Percentiles rank a stretch among this genome's conserved stretches.
phyloP scores from a whole-genome alignment of 306 rosid genomes.

The Lathyrus sativus region DNA sequence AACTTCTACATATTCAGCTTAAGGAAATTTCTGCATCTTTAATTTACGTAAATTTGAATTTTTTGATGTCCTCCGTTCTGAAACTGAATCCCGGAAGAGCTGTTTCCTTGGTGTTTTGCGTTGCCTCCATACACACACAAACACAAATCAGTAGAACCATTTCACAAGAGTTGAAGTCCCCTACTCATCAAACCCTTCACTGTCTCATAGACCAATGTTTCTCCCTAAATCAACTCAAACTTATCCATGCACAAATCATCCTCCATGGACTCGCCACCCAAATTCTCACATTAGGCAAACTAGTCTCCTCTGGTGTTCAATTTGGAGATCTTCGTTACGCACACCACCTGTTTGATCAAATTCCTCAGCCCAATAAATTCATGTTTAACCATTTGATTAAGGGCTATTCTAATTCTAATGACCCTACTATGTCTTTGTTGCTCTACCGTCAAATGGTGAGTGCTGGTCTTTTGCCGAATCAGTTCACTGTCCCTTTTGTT shows the following conservation, averaged over 20 bases:
- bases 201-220: constrained; percentile 53
- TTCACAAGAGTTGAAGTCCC: constrained; percentile 48
- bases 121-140: constrained; percentile 35
- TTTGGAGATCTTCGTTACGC: constrained; percentile 53
- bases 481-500: constrained; percentile 72
- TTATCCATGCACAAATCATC: constrained; percentile 65
- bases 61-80: constrained; percentile 38
- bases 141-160: constrained; percentile 28
- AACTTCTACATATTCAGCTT: too few relatives aligned
- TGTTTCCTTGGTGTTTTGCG: constrained; percentile 49
- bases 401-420: constrained; percentile 54
- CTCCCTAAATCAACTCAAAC: constrained; percentile 60
- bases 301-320: constrained; percentile 52
- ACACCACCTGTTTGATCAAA: constrained; percentile 51
- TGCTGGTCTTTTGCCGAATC: constrained; percentile 58
- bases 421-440: constrained; percentile 43
- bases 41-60: not conserved
- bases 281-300: constrained; percentile 53
- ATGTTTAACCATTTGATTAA: constrained; percentile 74
- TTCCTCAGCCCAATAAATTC: constrained; percentile 60
- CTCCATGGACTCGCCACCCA: constrained; percentile 52
- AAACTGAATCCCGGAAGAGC: constrained; percentile 42
- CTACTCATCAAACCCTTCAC: constrained; percentile 59
- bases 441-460: constrained; percentile 56
- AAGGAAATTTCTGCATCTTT: too few relatives aligned